Percentiles rank a stretch among this genome's conserved stretches.
phyloP scores from a whole-genome alignment of 2,329 filamentous ascomycete genomes.

The Microdochium nivale region DNA sequence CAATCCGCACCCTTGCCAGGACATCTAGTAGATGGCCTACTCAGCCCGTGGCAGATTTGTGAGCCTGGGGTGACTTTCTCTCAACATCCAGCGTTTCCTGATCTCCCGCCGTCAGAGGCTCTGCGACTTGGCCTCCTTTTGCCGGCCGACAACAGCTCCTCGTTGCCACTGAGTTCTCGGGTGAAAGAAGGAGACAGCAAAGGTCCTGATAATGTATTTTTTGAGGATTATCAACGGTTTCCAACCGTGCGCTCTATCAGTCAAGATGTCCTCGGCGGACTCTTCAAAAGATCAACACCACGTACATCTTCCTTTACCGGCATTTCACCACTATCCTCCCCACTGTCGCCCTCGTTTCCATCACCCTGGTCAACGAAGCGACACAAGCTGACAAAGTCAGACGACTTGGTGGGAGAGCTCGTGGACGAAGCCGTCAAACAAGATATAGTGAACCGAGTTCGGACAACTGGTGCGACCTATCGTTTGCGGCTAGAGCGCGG shows the following conservation, averaged over 20 bases:
- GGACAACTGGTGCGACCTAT: not conserved
- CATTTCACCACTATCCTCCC: not conserved
- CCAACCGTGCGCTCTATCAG: not conserved
- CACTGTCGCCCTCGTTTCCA: not conserved
- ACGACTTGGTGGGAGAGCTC: not conserved
- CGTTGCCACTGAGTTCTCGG: not conserved
- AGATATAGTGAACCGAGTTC: not conserved
- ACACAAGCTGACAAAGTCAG: not conserved
- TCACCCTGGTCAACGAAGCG: not conserved
- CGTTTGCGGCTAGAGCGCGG: not conserved
- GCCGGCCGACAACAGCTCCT: not conserved
- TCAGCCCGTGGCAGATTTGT: not conserved
- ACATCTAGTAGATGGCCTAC: not conserved
- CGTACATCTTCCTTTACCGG: not conserved
- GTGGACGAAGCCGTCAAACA: not conserved
- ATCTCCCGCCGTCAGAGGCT: not conserved
- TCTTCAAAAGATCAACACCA: not conserved
- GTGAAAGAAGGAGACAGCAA: not conserved
- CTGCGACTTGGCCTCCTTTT: not conserved
- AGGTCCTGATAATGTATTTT: not conserved
- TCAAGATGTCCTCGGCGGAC: not conserved
- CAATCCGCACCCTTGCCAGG: not conserved
- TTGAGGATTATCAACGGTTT: not conserved
- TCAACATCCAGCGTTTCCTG: not conserved
- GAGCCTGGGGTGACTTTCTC: not conserved